These are phyloP conservation scores for Zea mays DNA, from an alignment of 176 grass and related monocot genomes.

Conservation along the genomic window DNA sequence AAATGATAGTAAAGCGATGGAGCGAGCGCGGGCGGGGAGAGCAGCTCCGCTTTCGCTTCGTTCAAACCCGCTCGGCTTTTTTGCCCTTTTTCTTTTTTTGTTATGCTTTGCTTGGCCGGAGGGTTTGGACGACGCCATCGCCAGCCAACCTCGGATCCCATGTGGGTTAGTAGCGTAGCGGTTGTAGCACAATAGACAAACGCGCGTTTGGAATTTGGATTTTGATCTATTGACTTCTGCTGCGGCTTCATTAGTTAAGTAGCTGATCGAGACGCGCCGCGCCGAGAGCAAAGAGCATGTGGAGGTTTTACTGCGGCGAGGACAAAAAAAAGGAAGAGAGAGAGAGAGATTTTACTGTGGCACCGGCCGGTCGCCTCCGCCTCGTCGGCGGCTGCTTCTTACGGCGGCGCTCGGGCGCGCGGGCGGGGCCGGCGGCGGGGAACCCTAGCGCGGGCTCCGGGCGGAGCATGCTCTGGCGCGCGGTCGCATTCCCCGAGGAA, in stretches of 20 bases:
- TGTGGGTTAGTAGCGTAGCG: neutral
- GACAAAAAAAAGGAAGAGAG: neutral
- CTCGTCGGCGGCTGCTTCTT: slow-evolving; percentile 48
- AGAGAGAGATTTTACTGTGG: slow-evolving; percentile 24
- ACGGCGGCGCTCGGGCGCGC: slow-evolving; percentile 26
- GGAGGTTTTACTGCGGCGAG: neutral
- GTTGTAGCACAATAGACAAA: neutral
- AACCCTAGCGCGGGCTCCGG: slow-evolving; percentile 56
- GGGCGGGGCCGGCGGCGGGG: neutral
- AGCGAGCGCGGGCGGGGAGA: neutral
- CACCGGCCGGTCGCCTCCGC: slow-evolving; percentile 32
- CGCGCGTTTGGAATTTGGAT: slow-evolving; percentile 21
- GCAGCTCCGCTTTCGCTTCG: slow-evolving; percentile 5
- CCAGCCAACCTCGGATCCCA: slow-evolving; percentile 36
- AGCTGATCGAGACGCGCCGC: neutral
- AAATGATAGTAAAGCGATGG: slow-evolving; percentile 50
- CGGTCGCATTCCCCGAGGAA: slow-evolving; percentile 58
- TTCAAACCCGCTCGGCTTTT: slow-evolving; percentile 29
- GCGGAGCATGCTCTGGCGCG: slow-evolving; percentile 49
- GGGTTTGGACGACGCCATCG: neutral
- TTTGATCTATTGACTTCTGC: slow-evolving; percentile 53
- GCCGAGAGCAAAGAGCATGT: slow-evolving; percentile 13
- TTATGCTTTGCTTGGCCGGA: slow-evolving; percentile 39
- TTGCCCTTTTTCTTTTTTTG: neutral
- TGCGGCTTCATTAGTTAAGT: slow-evolving; percentile 18